Percentiles rank a stretch among this genome's conserved stretches.
These are phyloP conservation scores for Boletus subparvulus DNA, from an alignment of 768 basidiomycete genomes.

Conservation along the genomic window DNA sequence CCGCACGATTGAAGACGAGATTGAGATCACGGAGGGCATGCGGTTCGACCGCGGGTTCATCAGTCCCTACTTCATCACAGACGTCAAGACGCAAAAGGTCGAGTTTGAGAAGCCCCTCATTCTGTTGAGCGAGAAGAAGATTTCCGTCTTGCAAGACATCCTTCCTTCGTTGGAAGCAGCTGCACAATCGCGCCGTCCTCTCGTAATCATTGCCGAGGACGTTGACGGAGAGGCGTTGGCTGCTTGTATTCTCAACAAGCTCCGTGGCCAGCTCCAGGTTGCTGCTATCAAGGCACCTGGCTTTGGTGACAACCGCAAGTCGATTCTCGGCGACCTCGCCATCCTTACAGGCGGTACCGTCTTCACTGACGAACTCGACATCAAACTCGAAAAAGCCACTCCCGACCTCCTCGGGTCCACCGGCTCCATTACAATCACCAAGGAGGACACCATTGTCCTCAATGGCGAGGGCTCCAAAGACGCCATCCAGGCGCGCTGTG, in stretches of 20 bases:
- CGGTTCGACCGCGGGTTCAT: slow-evolving; percentile 98
- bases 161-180: slow-evolving; percentile 85
- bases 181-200: slow-evolving; percentile 78
- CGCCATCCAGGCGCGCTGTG: slow-evolving; percentile 66
- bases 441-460: slow-evolving; percentile 89
- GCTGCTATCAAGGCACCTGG: slow-evolving; percentile 95
- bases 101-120: slow-evolving; percentile 96
- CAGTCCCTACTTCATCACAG: slow-evolving; percentile 96
- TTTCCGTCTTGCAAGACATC: slow-evolving; percentile 90
- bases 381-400: slow-evolving; percentile 89
- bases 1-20: slow-evolving; percentile 95
- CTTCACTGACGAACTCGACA: slow-evolving; percentile 93
- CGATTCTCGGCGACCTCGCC: slow-evolving; percentile 92
- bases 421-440: slow-evolving; percentile 46
- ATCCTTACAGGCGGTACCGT: slow-evolving; percentile 97
- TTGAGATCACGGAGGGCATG: slow-evolving; percentile 99
- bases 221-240: slow-evolving; percentile 96
- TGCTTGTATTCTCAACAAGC: slow-evolving; percentile 98
- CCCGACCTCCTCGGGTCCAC: slow-evolving; percentile 2
- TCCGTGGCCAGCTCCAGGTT: slow-evolving; percentile 94
- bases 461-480: too few relatives aligned
- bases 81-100: slow-evolving; percentile 92
- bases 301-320: slow-evolving; percentile 99
- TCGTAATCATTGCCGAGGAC: slow-evolving; percentile 96
- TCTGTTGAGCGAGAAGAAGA: slow-evolving; percentile 96